Conservation (phyloP, 73 alveolate genomes). For the Strombidium stylifer region DNA sequence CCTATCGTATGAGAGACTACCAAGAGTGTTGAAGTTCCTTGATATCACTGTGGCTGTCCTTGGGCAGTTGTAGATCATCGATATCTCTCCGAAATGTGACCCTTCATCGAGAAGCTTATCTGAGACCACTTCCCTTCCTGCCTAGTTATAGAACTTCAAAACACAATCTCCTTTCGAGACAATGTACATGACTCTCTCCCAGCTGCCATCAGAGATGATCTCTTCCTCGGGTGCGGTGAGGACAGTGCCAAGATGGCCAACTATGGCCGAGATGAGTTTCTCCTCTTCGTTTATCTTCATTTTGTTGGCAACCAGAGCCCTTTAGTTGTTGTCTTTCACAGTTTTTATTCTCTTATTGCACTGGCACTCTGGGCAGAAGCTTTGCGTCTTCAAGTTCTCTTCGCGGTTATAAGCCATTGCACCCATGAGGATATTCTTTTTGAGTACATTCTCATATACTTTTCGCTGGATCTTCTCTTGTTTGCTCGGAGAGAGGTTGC, state of each 20-base stretch:
- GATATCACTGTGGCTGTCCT: constrained; percentile 50
- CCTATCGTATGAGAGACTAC: constrained; percentile 6
- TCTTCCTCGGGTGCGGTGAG: constrained; percentile 37
- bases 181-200: constrained; percentile 34
- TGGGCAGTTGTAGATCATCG: constrained; percentile 28
- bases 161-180: constrained; percentile 52
- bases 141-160: constrained; percentile 17
- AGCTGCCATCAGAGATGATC: constrained; percentile 2
- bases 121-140: background rate
- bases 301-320: no score
- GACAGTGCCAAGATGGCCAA: constrained; percentile 12
- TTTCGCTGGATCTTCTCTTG: constrained; percentile 23
- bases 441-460: constrained; percentile 22
- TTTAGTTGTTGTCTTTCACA: no score
- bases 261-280: no score
- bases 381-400: constrained; percentile 3
- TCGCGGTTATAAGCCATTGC: background rate
- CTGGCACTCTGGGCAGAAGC: constrained; percentile 2
- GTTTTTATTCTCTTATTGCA: background rate
- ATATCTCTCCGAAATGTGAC: constrained; percentile 40
- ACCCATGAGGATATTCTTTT: background rate
- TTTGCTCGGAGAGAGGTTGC: constrained; percentile 43
- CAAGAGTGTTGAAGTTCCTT: constrained; percentile 33
- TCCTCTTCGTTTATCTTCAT: no score
- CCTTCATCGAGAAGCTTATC: constrained; percentile 16